Percentiles rank a stretch among this genome's conserved stretches.
Conservation (phyloP, 192 early-diverging fungal species). For the Lobosporangium transversale region DNA sequence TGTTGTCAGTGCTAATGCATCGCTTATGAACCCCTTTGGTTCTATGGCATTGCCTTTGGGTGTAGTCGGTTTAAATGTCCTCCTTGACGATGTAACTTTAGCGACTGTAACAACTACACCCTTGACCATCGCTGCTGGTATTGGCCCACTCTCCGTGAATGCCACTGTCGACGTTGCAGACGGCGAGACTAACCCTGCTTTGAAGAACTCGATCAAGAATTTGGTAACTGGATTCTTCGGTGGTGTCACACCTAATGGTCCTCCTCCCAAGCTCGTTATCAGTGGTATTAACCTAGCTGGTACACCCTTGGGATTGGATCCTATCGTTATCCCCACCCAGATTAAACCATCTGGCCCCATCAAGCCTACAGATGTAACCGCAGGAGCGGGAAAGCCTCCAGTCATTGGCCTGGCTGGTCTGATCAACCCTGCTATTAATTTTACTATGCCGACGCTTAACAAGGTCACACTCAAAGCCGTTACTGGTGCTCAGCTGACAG, state of each 20-base stretch:
- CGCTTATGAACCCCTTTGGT: conserved; percentile 39
- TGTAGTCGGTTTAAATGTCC: conserved; percentile 16
- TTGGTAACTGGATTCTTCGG: conserved; percentile 38
- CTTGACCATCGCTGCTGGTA: conserved; percentile 15
- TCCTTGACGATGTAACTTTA: conserved; percentile 27
- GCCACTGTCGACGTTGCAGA: conserved; percentile 38
- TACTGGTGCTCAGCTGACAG: conserved; percentile 36
- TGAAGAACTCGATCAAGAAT: conserved; percentile 35
- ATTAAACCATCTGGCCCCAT: conserved; percentile 19
- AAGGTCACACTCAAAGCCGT: conserved; percentile 41
- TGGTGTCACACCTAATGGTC: conserved; percentile 32
- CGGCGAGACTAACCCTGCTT: conserved; percentile 20
- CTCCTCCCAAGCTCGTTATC: conserved; percentile 27
- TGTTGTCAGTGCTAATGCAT: conserved; percentile 18
- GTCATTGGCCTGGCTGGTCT: conserved; percentile 35
- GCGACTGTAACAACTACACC: conserved; percentile 31
- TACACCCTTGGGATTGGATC: conserved; percentile 23
- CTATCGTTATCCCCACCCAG: conserved; percentile 31
- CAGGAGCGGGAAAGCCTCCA: conserved; percentile 9
- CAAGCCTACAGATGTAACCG: conserved; percentile 19
- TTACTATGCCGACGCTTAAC: conserved; percentile 31
- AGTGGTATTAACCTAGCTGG: conserved; percentile 9
- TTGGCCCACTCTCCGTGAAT: conserved; percentile 29
- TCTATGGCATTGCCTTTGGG: conserved; percentile 14
- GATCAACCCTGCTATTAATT: conserved; percentile 27